Base-by-base conservation (phyloP, 768 basidiomycete species). In the Tulasnella sp. region DNA sequence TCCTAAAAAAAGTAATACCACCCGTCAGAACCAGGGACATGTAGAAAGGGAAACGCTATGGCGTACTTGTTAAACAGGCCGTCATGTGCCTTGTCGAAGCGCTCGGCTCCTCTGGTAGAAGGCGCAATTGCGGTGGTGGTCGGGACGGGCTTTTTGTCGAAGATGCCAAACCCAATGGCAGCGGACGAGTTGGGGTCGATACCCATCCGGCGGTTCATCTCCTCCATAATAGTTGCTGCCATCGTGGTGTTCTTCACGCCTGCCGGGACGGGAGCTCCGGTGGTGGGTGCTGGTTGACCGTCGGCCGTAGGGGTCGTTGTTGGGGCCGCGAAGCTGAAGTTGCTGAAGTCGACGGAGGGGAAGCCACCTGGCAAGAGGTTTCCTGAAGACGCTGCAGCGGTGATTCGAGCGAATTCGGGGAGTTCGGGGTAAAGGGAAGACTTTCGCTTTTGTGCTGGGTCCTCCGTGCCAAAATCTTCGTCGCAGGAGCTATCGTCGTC, bases 191-290 rank as follows among this genome's bases (percentile, higher is more conserved):
- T 69, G 37, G 75, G 92, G 8, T 90, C 89, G 11, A 88, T 88
- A 3, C 88, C 88, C 14, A 95, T 88, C 2, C 93, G 90, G 76
- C 88, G 87, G 84, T 95, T 95, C 93, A 96, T 94, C 85, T 96
- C 95, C 75, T 92, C 92, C 42, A 96, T 87, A 41, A 96, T 91
- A 31, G 89, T 89, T n/a, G 90, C 88, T 0, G 93, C 92, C 0
- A 92, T 92, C 28, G 48, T 58, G 22, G 82, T 42, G 28, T 74
- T 69, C 24, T 81, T 60, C 12, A 84, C 77, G 14, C 85, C 84
- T 76, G 90, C 86, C 12, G 90, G 88, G 42, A 89, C 88, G 76
- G 87, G 88, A 75, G 84, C 42, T 42, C 42, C 42, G 42, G 42
- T 42, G 12, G 42, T 42, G 84, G 6, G 73, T 37, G 12, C 40